These are phyloP conservation scores for Phaffia rhodozyma DNA, from an alignment of 1,284 basidiomycete species.

Conservation along the genomic window DNA sequence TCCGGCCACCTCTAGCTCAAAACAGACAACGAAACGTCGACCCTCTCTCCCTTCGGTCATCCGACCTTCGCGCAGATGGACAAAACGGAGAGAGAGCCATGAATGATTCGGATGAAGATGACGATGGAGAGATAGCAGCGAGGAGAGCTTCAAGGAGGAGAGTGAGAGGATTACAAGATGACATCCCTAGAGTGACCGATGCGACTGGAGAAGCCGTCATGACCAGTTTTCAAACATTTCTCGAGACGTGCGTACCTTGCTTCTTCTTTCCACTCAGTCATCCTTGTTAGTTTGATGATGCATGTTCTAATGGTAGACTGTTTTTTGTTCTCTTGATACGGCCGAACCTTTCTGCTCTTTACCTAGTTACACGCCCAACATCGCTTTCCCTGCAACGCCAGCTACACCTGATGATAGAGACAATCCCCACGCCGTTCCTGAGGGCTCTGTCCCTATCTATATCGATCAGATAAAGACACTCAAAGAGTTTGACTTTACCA, in stretches of 20 bases:
- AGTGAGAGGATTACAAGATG: slow-evolving; percentile 40
- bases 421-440: slow-evolving; percentile 39
- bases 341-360: not conserved
- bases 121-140: not conserved
- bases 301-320: too few relatives aligned
- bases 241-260: slow-evolving; percentile 59
- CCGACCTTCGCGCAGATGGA: too few relatives aligned
- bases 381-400: slow-evolving; percentile 61
- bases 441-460: slow-evolving; percentile 46
- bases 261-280: slow-evolving; percentile 11
- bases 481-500: slow-evolving; percentile 84
- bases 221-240: slow-evolving; percentile 77
- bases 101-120: not conserved
- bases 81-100: not conserved
- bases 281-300: not conserved
- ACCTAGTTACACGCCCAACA: slow-evolving; percentile 63
- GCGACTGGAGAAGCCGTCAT: slow-evolving; percentile 84
- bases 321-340: not conserved
- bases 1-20: too few relatives aligned
- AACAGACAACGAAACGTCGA: too few relatives aligned
- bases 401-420: slow-evolving; percentile 38
- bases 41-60: too few relatives aligned
- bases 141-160: not conserved
- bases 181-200: slow-evolving; percentile 78
- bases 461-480: slow-evolving; percentile 85